Percentiles rank a stretch among this genome's conserved stretches.
Evolutionary conservation across 768 basidiomycete species (phyloP).

Genomic region (Chalciporus chontae): DNA sequence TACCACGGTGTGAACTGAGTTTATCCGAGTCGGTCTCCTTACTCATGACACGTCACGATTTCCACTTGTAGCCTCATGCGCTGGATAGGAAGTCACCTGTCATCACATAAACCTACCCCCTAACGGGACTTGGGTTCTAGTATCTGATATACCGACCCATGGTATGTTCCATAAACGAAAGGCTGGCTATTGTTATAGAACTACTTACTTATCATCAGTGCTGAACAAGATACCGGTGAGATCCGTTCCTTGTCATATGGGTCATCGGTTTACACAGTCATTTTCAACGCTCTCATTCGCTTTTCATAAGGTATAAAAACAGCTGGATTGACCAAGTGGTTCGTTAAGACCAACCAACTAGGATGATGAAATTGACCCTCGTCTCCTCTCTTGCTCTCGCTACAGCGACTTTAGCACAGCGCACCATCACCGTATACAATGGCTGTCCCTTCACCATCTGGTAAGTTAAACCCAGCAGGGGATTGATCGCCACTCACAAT

Average conservation of each 20-base stretch:
- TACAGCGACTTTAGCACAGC: slow-evolving; percentile 38
- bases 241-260: slow-evolving; percentile 1
- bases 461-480: slow-evolving; percentile 31
- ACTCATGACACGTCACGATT: too few relatives aligned
- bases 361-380: slow-evolving; percentile 22
- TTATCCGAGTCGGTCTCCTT: too few relatives aligned
- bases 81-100: too few relatives aligned
- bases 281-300: neutral
- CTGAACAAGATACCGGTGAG: neutral
- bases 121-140: too few relatives aligned
- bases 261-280: neutral
- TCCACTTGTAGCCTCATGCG: too few relatives aligned
- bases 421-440: slow-evolving; percentile 61
- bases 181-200: too few relatives aligned
- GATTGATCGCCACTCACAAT: neutral
- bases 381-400: slow-evolving; percentile 29
- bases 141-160: too few relatives aligned
- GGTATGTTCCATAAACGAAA: too few relatives aligned
- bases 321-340: neutral
- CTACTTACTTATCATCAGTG: too few relatives aligned
- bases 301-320: slow-evolving; percentile 15
- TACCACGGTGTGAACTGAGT: too few relatives aligned
- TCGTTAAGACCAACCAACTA: neutral
- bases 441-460: slow-evolving; percentile 67
- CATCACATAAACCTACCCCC: too few relatives aligned